Conservation (phyloP, 1,284 basidiomycete genomes). For the Trametes hirsuta region DNA sequence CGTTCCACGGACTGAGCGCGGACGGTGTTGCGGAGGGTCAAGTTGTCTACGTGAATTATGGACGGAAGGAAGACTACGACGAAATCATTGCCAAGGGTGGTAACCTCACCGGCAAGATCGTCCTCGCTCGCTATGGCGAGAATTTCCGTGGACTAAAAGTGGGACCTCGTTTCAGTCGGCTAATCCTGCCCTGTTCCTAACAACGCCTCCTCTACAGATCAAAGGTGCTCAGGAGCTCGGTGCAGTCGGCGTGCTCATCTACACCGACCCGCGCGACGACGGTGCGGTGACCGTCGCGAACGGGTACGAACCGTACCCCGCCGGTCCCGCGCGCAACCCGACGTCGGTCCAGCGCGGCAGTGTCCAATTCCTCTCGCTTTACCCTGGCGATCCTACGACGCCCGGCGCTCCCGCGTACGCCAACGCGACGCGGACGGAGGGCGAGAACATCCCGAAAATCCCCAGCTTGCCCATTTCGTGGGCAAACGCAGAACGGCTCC, state of each 20-base stretch:
- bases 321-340: constrained; percentile 87
- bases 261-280: constrained; percentile 89
- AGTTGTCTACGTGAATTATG: constrained; percentile 85
- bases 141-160: constrained; percentile 87
- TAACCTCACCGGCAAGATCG: constrained; percentile 81
- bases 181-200: background rate
- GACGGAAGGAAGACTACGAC: constrained; percentile 61
- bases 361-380: constrained; percentile 81
- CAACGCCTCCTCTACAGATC: constrained; percentile 48
- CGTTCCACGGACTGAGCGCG: constrained; percentile 74
- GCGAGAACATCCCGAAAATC: constrained; percentile 77
- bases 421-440: constrained; percentile 74
- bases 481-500: constrained; percentile 64
- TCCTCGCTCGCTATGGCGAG: constrained; percentile 82
- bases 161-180: background rate
- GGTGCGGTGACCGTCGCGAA: constrained; percentile 81
- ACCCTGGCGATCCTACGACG: constrained; percentile 87
- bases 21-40: constrained; percentile 68
- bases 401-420: constrained; percentile 88
- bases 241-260: constrained; percentile 77
- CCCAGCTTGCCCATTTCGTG: constrained; percentile 82
- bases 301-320: constrained; percentile 77
- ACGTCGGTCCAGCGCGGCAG: constrained; percentile 86
- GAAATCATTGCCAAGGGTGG: constrained; percentile 52
- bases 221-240: constrained; percentile 86